Evolutionary conservation across 192 early-diverging fungal species (phyloP).

Genomic region (Linnemannia zychae): DNA sequence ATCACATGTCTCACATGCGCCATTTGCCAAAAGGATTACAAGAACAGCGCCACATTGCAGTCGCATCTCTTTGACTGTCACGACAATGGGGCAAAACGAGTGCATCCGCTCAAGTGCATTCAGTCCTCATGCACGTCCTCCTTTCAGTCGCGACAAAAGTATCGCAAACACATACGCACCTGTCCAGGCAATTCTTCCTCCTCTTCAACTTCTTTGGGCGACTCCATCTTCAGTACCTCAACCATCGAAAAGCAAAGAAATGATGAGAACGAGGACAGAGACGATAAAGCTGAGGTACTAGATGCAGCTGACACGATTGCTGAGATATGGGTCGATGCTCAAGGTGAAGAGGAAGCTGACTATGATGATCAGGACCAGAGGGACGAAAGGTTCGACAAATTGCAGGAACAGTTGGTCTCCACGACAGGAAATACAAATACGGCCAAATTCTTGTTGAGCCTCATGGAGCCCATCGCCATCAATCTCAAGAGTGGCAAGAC

Average conservation of each 20-base stretch:
- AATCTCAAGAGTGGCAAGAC: slow-evolving; percentile 13
- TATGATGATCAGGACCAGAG: neutral
- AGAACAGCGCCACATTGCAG: neutral
- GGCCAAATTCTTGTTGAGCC: neutral
- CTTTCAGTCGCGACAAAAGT: slow-evolving; percentile 6
- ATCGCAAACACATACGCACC: neutral
- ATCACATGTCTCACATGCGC: neutral
- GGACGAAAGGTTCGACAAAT: slow-evolving; percentile 1
- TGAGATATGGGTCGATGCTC: neutral
- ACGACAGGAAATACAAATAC: slow-evolving; percentile 4
- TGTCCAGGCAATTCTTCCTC: neutral
- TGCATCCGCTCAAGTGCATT: slow-evolving; percentile 2
- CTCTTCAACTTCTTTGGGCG: neutral
- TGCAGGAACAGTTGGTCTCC: slow-evolving; percentile 11
- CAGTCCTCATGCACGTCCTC: neutral
- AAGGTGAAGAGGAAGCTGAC: neutral
- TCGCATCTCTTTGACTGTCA: neutral
- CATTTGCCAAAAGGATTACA: neutral
- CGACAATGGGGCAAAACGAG: neutral
- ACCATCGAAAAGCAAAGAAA: neutral
- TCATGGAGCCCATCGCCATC: neutral
- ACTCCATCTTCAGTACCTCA: neutral
- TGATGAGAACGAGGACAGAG: neutral
- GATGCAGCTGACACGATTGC: neutral
- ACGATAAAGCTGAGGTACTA: slow-evolving; percentile 5